Percentiles rank a stretch among this genome's conserved stretches.
These are phyloP conservation scores for Eucalyptus rudis DNA, from an alignment of 345 rosid species.

Conservation along the genomic window DNA sequence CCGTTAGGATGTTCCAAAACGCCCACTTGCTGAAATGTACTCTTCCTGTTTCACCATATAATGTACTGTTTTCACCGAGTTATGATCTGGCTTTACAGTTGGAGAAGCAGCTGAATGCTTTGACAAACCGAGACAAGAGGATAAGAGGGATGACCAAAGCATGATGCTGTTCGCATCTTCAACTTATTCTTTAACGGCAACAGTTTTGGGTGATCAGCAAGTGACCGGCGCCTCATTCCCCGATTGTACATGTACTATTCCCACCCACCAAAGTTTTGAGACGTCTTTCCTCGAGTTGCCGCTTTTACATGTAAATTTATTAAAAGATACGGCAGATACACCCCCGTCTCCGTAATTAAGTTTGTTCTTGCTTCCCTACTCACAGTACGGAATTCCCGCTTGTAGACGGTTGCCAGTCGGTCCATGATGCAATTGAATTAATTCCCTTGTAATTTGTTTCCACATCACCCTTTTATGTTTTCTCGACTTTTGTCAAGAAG, in stretches of 20 bases:
- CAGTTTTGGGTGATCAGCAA: neutral
- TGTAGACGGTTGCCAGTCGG: neutral
- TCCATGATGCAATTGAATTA: neutral
- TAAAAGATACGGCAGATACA: neutral
- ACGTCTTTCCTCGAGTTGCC: neutral
- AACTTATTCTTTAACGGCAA: neutral
- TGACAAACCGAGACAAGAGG: conserved; percentile 4
- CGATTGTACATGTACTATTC: neutral
- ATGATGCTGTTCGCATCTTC: neutral
- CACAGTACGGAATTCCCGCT: neutral
- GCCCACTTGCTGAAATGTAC: neutral
- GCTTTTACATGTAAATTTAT: neutral
- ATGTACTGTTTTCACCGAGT: neutral
- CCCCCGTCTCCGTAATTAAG: neutral
- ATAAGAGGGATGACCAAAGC: neutral
- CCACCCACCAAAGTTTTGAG: neutral
- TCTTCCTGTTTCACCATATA: neutral
- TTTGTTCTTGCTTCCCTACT: neutral
- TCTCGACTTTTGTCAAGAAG: neutral
- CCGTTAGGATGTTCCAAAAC: neutral
- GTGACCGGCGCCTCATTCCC: neutral
- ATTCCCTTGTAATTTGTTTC: neutral
- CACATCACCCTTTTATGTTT: neutral
- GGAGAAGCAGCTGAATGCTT: conserved; percentile 47
- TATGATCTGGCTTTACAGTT: conserved; percentile 24